These are phyloP conservation scores for Soucietia sequanensis DNA, from an alignment of 805 yeast species.

Conservation along the genomic window DNA sequence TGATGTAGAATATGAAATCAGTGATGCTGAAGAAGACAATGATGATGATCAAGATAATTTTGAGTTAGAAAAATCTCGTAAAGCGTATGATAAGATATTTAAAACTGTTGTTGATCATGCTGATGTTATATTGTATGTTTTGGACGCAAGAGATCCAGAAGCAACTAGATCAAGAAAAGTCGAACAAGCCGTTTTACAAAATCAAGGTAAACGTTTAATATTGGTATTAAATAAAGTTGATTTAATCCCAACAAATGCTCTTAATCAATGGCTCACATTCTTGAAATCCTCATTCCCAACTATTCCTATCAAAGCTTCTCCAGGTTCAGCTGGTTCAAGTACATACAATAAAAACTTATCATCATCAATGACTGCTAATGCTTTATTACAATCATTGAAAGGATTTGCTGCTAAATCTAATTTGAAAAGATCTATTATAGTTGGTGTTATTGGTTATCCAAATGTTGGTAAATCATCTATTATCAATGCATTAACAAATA, in stretches of 20 bases:
- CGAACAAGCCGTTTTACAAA: slow-evolving; percentile 82
- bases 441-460: slow-evolving; percentile 97
- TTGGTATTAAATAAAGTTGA: slow-evolving; percentile 89
- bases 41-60: slow-evolving; percentile 42
- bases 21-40: slow-evolving; percentile 36
- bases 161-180: slow-evolving; percentile 89
- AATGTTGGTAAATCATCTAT: slow-evolving; percentile 96
- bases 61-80: slow-evolving; percentile 73
- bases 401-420: slow-evolving; percentile 81
- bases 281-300: slow-evolving; percentile 86
- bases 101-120: slow-evolving; percentile 90
- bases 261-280: slow-evolving; percentile 80
- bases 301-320: slow-evolving; percentile 79
- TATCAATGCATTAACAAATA: slow-evolving; percentile 81
- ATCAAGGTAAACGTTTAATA: slow-evolving; percentile 79
- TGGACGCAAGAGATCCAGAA: slow-evolving; percentile 97
- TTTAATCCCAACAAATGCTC: slow-evolving; percentile 79
- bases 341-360: slow-evolving; percentile 74
- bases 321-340: slow-evolving; percentile 66
- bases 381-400: slow-evolving; percentile 77
- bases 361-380: slow-evolving; percentile 66
- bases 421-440: slow-evolving; percentile 83
- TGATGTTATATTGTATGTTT: slow-evolving; percentile 88
- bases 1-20: slow-evolving; percentile 43
- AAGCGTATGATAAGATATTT: slow-evolving; percentile 91